A percentile compares a stretch with the other conserved stretches of the same genome.
These are phyloP conservation scores for Pseudovirgaria hyperparasitica DNA, from an alignment of 2,329 filamentous ascomycete genomes.

Conservation along the genomic window DNA sequence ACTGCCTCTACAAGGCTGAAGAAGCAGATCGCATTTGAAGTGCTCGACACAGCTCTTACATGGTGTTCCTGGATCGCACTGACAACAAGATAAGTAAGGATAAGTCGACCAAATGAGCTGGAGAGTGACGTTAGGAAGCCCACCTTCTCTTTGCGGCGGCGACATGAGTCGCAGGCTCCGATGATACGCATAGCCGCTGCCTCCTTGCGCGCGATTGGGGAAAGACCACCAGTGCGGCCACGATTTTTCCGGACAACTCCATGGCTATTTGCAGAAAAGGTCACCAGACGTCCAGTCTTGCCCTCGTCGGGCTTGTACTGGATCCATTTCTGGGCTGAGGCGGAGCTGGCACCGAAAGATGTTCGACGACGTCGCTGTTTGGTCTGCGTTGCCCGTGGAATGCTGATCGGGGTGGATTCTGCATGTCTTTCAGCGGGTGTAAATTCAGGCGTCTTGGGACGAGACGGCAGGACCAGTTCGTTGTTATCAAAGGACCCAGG, in stretches of 20 bases:
- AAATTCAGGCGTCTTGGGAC: too few relatives aligned
- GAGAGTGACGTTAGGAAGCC: slow-evolving; percentile 3
- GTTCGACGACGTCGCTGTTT: slow-evolving; percentile 16
- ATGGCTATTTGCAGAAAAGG: slow-evolving; percentile 14
- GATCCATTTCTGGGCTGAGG: slow-evolving; percentile 12
- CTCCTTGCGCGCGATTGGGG: slow-evolving; percentile 18
- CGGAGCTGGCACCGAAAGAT: slow-evolving; percentile 8
- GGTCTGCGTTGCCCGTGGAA: too few relatives aligned
- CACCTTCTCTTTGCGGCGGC: slow-evolving; percentile 18
- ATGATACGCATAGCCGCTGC: slow-evolving; percentile 24
- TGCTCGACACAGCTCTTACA: slow-evolving; percentile 26
- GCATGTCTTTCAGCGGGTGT: too few relatives aligned
- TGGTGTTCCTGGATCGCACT: slow-evolving; percentile 26
- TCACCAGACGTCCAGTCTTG: slow-evolving; percentile 18
- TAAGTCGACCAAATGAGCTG: not conserved
- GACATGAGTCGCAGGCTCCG: slow-evolving; percentile 22
- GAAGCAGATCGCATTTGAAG: slow-evolving; percentile 22
- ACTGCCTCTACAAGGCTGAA: slow-evolving; percentile 22
- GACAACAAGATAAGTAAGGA: not conserved
- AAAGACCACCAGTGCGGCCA: slow-evolving; percentile 21
- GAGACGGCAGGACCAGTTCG: too few relatives aligned
- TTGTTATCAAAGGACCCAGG: too few relatives aligned
- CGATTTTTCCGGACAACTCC: slow-evolving; percentile 13
- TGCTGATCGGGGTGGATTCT: too few relatives aligned
- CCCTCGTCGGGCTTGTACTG: slow-evolving; percentile 20